Base-by-base conservation (phyloP, 805 yeast species). In the Novakomyces olei region DNA sequence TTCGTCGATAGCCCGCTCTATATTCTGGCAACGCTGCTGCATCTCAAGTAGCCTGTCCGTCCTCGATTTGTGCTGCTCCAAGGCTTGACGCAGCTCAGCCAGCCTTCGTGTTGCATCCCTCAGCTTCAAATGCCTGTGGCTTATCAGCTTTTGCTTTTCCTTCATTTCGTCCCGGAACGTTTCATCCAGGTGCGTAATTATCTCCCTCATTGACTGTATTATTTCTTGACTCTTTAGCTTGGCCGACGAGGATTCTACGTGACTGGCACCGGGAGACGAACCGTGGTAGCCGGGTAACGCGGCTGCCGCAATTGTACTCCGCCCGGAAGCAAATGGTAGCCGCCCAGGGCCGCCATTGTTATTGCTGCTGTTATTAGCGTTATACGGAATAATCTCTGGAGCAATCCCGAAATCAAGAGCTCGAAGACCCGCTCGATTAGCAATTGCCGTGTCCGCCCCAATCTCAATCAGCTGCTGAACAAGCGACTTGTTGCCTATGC, bases 341-440 rank as follows among this genome's bases (percentile, higher is more conserved):
- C n/a, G n/a, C n/a, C n/a, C n/a, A n/a, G 20, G 25, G 14, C 19
- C 32, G 5, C 20, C 27, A 18, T 19, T 23, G 5, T 23, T 23
- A 9, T 27, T 33, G n/a, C n/a, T n/a, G n/a, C n/a, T n/a, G n/a
- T n/a, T n/a, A n/a, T n/a, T n/a, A n/a, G n/a, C 5, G 27, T 25
- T 25, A 25, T 25, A 15, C 27, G 15, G n/a, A n/a, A n/a, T 29
- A 5, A 26, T 15, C 3, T 12, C 22, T 2, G 15, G 19, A 14
- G 28, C 18, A 34, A 75, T 69, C 29, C 92, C 92, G 53, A 77
- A 85, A 53, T 88, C 96, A 9, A 62, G 54, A 3, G 96, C 92
- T 38, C 76, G 68, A 22, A 85, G 62, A 1, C 94, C 94, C 3
- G 85, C 75, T 32, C 77, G 74, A 49, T 88, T 88, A 4, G 79